A percentile compares a stretch with the other conserved stretches of the same genome.
These are phyloP conservation scores for Moesziomyces sp. DNA, from an alignment of 1,284 basidiomycete species.

Conservation along the genomic window DNA sequence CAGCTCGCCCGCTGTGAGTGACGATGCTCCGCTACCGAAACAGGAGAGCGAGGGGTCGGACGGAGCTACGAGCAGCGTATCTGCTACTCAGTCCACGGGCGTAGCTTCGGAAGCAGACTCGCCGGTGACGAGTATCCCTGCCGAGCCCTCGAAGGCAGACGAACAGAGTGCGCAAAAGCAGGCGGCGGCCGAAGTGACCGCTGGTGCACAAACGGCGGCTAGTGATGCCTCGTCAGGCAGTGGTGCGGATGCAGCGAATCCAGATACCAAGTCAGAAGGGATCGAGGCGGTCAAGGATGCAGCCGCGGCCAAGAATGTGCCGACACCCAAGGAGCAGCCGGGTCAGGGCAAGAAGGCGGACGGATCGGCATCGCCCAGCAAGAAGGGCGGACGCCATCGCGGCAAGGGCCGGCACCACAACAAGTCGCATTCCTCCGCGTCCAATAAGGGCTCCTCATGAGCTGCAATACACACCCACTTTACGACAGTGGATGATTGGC, in stretches of 20 bases:
- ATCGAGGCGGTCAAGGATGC: slow-evolving; percentile 3
- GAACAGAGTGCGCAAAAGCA: slow-evolving; percentile 6
- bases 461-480: neutral
- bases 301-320: neutral
- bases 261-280: neutral
- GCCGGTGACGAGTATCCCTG: slow-evolving; percentile 1
- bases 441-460: slow-evolving; percentile 18
- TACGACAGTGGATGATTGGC: neutral
- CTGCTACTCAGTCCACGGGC: neutral
- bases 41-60: neutral
- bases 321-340: neutral
- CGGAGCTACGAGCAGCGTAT: neutral
- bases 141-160: slow-evolving; percentile 24
- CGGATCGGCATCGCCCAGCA: slow-evolving; percentile 20
- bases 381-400: slow-evolving; percentile 13
- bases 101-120: neutral
- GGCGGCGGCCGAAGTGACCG: neutral
- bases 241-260: too few species aligned
- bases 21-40: neutral
- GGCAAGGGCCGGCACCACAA: slow-evolving; percentile 35
- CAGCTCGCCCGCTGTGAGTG: neutral
- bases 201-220: too few species aligned
- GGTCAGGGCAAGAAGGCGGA: slow-evolving; percentile 17
- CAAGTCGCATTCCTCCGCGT: slow-evolving; percentile 30
- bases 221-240: too few species aligned